These are phyloP conservation scores for Cyclotella kingstonii DNA, from an alignment of 108 stramenopile genomes.

Conservation along the genomic window DNA sequence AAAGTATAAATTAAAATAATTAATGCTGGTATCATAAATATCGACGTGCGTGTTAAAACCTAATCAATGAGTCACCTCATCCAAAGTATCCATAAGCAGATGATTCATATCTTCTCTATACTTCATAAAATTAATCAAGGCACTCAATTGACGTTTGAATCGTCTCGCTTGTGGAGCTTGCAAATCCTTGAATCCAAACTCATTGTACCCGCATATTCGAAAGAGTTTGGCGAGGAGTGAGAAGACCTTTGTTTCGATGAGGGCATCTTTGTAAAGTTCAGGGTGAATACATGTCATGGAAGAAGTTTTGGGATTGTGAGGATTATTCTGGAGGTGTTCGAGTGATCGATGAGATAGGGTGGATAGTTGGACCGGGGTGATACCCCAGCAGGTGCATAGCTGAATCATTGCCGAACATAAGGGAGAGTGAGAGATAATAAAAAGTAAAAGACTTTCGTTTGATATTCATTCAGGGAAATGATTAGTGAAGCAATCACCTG, in stretches of 20 bases:
- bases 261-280: conserved; percentile 82
- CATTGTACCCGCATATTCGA: conserved; percentile 77
- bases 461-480: too few species aligned
- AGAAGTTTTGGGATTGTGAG: too few species aligned
- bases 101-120: conserved; percentile 87
- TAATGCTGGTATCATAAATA: not conserved
- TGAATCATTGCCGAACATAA: too few species aligned
- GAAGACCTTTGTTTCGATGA: conserved; percentile 86
- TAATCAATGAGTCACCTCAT: conserved; percentile 30
- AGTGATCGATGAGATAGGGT: conserved; percentile 13
- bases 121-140: conserved; percentile 92
- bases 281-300: too few species aligned
- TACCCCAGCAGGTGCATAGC: conserved; percentile 62
- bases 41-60: not conserved
- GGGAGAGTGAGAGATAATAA: too few species aligned
- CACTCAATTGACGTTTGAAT: conserved; percentile 86
- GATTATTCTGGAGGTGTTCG: conserved; percentile 1
- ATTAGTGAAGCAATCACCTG: too few species aligned
- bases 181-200: conserved; percentile 91
- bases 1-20: not conserved
- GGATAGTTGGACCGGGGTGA: conserved; percentile 43
- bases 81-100: conserved; percentile 59
- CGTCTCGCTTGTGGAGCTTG: conserved; percentile 65
- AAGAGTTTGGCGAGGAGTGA: conserved; percentile 74
- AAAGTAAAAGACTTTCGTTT: too few species aligned